Evolutionary conservation across 2,329 filamentous ascomycete species (phyloP), one percentile per base, ranked within the genome.

Genomic region (Calonectria hawksworthii): DNA sequence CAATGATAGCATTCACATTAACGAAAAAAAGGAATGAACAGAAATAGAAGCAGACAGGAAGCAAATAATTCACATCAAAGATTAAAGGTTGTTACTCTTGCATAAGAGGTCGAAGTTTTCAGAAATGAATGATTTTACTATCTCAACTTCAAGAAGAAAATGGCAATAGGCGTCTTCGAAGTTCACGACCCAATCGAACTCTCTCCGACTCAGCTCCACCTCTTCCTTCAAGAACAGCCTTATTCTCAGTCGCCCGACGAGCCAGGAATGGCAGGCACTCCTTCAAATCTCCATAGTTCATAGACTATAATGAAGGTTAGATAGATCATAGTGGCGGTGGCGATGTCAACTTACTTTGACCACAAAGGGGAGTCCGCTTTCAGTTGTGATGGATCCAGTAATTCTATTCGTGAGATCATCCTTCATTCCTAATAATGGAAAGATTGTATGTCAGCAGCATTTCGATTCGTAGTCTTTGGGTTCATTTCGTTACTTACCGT

Each of bases 231-330:
- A 78, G 72, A 5, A 78, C 65, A 30, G 74, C 75, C 32, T 78
- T 78, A 23, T 78, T 78, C 63, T 78, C 75, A 6, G 66, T 76
- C 1, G 75, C 75, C 26, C 76, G 50, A 41, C 76, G 64, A 13
- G 74, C 76, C 3, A 78, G 23, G 38, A 77, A 78, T 0, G 71
- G 75, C 3, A 77, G 26, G 51, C 75, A 74, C 34, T 78, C 76
- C 54, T 76, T 78, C 44, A 78, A 52, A 23, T 77, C 75, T 1
- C 76, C 75, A 11, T 78, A 78, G n/a, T 72, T 78, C 75, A 78
- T 77, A 1, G 75, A 77, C 70, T 73, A 16, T 28, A 30, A 21
- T 28, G 38, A 28, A n/a, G 23, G 16, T 8, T 13, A 30, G 34
- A 26, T 28, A 28, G 56, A 7, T 34, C 1, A 28, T 2, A 9